Evolutionary conservation across 2,329 filamentous ascomycete species (phyloP).

Genomic region (Periconia sp.): DNA sequence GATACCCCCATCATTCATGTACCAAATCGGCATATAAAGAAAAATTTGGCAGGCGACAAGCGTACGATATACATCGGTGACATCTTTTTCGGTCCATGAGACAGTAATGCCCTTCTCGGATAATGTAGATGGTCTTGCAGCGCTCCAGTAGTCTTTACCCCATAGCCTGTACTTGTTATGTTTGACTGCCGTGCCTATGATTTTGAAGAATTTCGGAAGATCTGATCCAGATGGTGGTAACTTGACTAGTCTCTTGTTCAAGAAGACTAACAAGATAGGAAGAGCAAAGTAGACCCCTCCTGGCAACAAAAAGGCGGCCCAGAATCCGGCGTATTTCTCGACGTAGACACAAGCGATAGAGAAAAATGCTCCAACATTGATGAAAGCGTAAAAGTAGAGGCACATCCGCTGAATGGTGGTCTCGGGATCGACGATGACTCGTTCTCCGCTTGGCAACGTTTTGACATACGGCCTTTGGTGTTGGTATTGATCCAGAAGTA

Average conservation of each 20-base stretch:
- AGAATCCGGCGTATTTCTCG: conserved; percentile 47
- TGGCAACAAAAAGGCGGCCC: conserved; percentile 43
- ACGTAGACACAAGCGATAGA: conserved; percentile 33
- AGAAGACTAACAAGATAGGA: conserved; percentile 22
- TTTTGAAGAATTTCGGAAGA: conserved; percentile 35
- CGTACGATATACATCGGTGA: conserved; percentile 11
- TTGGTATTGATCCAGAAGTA: conserved; percentile 49
- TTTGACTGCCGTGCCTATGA: conserved; percentile 36
- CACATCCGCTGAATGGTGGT: too few relatives aligned
- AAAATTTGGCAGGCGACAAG: conserved; percentile 30
- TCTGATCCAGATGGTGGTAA: conserved; percentile 37
- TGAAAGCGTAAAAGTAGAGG: too few relatives aligned
- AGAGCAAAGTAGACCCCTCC: conserved; percentile 33
- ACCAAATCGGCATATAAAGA: too few relatives aligned
- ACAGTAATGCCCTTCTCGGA: conserved; percentile 19
- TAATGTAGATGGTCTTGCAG: conserved; percentile 34
- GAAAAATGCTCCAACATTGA: too few relatives aligned
- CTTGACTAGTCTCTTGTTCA: conserved; percentile 40
- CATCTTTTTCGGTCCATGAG: conserved; percentile 22
- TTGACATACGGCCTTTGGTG: conserved; percentile 47
- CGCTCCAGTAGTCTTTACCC: conserved; percentile 36
- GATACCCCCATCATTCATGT: too few relatives aligned
- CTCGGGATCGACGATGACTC: too few relatives aligned
- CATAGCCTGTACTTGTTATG: conserved; percentile 38
- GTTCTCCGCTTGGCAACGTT: conserved; percentile 35